Evolutionary conservation across 2,329 filamentous ascomycete species (phyloP).

Genomic region (Botrytis deweyae): DNA sequence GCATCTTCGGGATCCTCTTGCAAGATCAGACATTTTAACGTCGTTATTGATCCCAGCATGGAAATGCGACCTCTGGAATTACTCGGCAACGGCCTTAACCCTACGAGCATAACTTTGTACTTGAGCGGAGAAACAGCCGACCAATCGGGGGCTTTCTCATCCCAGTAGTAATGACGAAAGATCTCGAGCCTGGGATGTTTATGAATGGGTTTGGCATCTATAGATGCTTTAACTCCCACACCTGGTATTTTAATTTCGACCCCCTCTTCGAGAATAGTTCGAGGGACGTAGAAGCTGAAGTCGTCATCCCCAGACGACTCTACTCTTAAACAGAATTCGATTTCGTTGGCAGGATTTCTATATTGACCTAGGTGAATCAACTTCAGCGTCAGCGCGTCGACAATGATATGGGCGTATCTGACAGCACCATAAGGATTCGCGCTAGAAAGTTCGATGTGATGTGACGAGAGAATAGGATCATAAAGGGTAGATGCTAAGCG

Average conservation of each 20-base stretch:
- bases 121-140: neutral
- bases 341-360: fast-evolving
- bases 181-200: too few relatives aligned
- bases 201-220: too few relatives aligned
- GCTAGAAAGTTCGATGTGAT: neutral
- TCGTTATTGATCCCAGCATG: too few relatives aligned
- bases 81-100: neutral
- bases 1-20: neutral
- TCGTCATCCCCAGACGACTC: too few relatives aligned
- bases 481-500: neutral
- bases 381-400: neutral
- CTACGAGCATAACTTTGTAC: neutral
- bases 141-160: neutral
- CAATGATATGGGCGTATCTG: neutral
- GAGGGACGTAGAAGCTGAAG: too few relatives aligned
- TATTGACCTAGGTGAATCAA: neutral
- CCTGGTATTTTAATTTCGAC: too few relatives aligned
- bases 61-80: too few relatives aligned
- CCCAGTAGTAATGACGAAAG: too few relatives aligned
- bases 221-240: too few relatives aligned
- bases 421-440: neutral
- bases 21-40: neutral
- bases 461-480: neutral
- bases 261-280: too few relatives aligned
- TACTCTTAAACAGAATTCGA: too few relatives aligned